A percentile compares a stretch with the other conserved stretches of the same genome.
Evolutionary conservation across 164 flowering plant species (phyloP).

Genomic region (Piper longum): DNA sequence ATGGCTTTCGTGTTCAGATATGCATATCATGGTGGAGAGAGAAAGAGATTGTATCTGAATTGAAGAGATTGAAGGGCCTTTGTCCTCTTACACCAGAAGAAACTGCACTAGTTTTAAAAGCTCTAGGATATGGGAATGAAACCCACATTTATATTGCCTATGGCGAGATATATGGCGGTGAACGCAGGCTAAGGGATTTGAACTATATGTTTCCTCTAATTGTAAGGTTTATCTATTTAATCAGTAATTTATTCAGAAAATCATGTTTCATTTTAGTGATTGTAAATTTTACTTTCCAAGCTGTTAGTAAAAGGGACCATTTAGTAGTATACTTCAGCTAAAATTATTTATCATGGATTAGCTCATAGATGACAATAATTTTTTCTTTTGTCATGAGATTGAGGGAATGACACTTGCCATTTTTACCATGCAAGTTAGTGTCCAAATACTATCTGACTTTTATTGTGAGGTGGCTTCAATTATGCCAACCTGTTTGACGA

Average conservation of each 20-base stretch:
- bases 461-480: too few species aligned
- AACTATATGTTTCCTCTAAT: conserved; percentile 63
- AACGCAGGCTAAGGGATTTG: conserved; percentile 58
- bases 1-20: conserved; percentile 35
- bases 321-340: background rate
- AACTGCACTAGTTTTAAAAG: conserved; percentile 55
- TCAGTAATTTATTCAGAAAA: too few species aligned
- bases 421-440: too few species aligned
- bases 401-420: background rate
- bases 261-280: too few species aligned
- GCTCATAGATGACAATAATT: background rate
- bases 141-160: conserved; percentile 90
- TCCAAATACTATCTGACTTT: too few species aligned
- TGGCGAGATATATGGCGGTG: conserved; percentile 93
- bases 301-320: background rate
- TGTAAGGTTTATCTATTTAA: conserved; percentile 34
- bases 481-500: too few species aligned
- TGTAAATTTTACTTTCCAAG: too few species aligned
- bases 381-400: background rate
- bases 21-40: conserved; percentile 98
- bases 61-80: conserved; percentile 65
- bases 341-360: too few species aligned
- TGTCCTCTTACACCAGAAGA: conserved; percentile 99
- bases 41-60: conserved; percentile 80
- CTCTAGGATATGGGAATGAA: conserved; percentile 57